phyloP scores from a whole-genome alignment of 2,329 filamentous ascomycete genomes.

The Byssochlamys sp. region DNA sequence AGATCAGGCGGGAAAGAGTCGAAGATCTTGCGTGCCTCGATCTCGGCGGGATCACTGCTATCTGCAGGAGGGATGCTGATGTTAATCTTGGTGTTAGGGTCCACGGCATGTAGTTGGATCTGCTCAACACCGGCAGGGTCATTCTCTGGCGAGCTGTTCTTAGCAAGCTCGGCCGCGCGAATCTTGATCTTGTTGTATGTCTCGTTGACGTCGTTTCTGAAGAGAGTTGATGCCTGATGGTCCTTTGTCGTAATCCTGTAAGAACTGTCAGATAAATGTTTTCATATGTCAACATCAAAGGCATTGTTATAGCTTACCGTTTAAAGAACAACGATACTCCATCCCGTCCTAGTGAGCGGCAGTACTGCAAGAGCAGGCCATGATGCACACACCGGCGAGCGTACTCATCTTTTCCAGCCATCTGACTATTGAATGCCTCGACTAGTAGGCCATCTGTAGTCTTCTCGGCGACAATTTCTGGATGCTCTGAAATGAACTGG shows the following conservation, averaged over 20 bases:
- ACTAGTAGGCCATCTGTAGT: slow-evolving; percentile 87
- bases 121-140: slow-evolving; percentile 68
- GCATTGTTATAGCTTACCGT: slow-evolving; percentile 41
- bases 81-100: slow-evolving; percentile 82
- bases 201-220: slow-evolving; percentile 81
- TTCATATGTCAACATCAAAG: not conserved
- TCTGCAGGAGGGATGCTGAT: slow-evolving; percentile 67
- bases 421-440: slow-evolving; percentile 79
- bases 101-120: slow-evolving; percentile 93
- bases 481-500: slow-evolving; percentile 69
- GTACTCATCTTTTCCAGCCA: slow-evolving; percentile 65
- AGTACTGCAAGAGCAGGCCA: slow-evolving; percentile 86
- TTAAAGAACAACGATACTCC: slow-evolving; percentile 92
- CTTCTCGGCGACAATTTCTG: slow-evolving; percentile 66
- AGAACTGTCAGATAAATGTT: not conserved
- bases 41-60: slow-evolving; percentile 53
- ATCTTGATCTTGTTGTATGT: slow-evolving; percentile 76
- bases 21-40: slow-evolving; percentile 63
- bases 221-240: slow-evolving; percentile 83
- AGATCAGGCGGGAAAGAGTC: slow-evolving; percentile 74
- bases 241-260: slow-evolving; percentile 66
- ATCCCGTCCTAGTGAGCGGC: slow-evolving; percentile 75
- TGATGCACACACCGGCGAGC: slow-evolving; percentile 86
- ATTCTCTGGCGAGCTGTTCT: slow-evolving; percentile 45
- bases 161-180: slow-evolving; percentile 63